Evolutionary conservation across 345 rosid genomes (phyloP), one percentile per base, ranked within the genome.

Genomic region (Hibiscus trionum): DNA sequence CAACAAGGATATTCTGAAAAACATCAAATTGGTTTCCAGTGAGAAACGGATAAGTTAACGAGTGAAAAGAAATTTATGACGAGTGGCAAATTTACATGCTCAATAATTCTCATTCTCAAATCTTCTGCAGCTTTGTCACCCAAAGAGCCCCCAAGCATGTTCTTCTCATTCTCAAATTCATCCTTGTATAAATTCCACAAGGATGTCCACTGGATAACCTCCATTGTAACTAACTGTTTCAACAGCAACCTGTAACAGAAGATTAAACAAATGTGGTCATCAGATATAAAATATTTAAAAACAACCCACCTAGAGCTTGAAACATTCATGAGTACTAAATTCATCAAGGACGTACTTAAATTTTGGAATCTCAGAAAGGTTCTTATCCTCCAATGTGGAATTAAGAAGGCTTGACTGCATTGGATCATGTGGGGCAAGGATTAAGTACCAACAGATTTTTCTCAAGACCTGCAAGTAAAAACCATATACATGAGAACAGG

Each of bases 1-100:
- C 97, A 60, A 95, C 98, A 33, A 95, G 90, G 68, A 95, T 95
- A 82, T 95, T 95, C 99, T 95, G 97, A 72, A 83, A 81, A 80
- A 46, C n/a, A 76, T 26, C 10, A 71, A 70, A 60, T 70, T 12
- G 46, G 35, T 50, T 19, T 68, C 17, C 58, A 75, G 16, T 19
- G 39, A n/a, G 47, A 55, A 69, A 46, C 11, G 37, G 47, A 35
- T 35, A 35, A 66, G 56, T 19, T 7, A 12, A 53, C 0, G 2
- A 50, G 72, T 10, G 33, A 57, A 78, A 64, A 65, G 53, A 70
- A 52, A 57, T 44, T 42, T 46, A 44, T 39, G 6, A 61, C 35
- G 31, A 31, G 16, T 46, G 66, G 61, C 24, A 76, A 66, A 71
- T 70, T 78, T 84, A 90, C 99, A 67, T 95, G 99, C 81, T 95